These are phyloP conservation scores for Leucogyrophana mollusca DNA, from an alignment of 768 basidiomycete genomes.

Conservation along the genomic window DNA sequence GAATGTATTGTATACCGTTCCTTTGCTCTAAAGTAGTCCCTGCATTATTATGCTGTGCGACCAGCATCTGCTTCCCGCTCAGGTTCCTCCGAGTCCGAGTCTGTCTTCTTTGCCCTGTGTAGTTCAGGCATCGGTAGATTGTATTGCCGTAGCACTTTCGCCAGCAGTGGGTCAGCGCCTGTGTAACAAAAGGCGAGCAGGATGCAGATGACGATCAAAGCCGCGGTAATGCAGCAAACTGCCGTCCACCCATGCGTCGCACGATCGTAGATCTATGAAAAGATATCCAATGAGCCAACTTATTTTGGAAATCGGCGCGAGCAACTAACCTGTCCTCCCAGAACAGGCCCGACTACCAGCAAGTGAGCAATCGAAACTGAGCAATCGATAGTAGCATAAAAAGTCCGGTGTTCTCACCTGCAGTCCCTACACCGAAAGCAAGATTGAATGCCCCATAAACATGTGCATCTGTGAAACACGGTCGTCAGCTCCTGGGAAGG, in stretches of 20 bases:
- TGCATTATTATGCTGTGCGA: slow-evolving; percentile 1
- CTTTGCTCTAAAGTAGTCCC: slow-evolving; percentile 1
- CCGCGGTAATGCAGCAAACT: slow-evolving; percentile 48
- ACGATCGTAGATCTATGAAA: slow-evolving; percentile 56
- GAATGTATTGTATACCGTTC: slow-evolving; percentile 6
- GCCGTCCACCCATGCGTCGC: slow-evolving; percentile 57
- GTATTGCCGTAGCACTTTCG: slow-evolving; percentile 21
- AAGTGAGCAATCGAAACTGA: slow-evolving; percentile 5
- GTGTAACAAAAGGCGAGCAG: slow-evolving; percentile 43
- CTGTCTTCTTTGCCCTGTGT: slow-evolving; percentile 3
- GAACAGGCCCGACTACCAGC: slow-evolving; percentile 59
- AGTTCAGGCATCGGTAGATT: slow-evolving; percentile 10
- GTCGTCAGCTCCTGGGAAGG: slow-evolving; percentile 2
- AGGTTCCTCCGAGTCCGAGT: slow-evolving; percentile 1
- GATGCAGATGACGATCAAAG: slow-evolving; percentile 38
- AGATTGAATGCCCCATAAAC: slow-evolving; percentile 76
- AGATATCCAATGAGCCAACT: slow-evolving; percentile 5
- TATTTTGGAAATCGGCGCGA: not conserved
- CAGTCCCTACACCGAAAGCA: slow-evolving; percentile 63
- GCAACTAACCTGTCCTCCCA: slow-evolving; percentile 62
- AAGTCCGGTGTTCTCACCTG: slow-evolving; percentile 38
- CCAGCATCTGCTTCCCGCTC: not conserved
- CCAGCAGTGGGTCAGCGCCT: slow-evolving; percentile 45
- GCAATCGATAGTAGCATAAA: not conserved
- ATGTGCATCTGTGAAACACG: slow-evolving; percentile 54